These are phyloP conservation scores for Dalbergia cochinchinensis DNA, from an alignment of 306 rosid genomes.

Conservation along the genomic window DNA sequence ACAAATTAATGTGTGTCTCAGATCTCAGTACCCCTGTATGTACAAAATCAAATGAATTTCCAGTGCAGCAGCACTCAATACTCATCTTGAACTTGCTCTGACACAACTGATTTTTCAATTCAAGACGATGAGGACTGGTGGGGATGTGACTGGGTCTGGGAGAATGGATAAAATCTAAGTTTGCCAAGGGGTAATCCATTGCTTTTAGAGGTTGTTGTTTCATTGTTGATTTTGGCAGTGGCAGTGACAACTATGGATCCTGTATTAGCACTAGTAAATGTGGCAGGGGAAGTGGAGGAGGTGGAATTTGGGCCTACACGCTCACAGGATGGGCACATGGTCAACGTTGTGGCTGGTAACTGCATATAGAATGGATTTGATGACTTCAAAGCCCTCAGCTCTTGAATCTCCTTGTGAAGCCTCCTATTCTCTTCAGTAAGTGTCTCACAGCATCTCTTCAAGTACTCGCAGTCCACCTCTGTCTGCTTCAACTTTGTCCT, in stretches of 20 bases:
- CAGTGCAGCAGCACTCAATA: no score
- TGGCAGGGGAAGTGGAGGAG: slow-evolving; percentile 31
- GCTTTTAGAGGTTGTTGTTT: slow-evolving; percentile 31
- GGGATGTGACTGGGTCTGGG: slow-evolving; percentile 36
- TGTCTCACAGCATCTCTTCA: slow-evolving; percentile 77
- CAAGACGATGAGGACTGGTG: slow-evolving; percentile 59
- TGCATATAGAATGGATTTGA: slow-evolving; percentile 77
- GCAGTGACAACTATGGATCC: not conserved
- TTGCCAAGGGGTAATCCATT: slow-evolving; percentile 57
- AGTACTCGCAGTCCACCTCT: slow-evolving; percentile 77
- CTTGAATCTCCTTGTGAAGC: slow-evolving; percentile 80
- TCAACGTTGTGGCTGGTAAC: slow-evolving; percentile 82
- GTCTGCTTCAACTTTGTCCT: slow-evolving; percentile 85
- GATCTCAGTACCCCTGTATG: no score
- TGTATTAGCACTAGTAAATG: not conserved
- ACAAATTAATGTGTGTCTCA: no score
- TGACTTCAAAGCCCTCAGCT: slow-evolving; percentile 74
- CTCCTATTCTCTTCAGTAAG: slow-evolving; percentile 77
- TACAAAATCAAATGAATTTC: no score
- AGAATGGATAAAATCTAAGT: slow-evolving; percentile 60
- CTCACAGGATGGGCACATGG: slow-evolving; percentile 88
- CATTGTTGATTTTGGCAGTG: not conserved
- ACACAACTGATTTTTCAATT: not conserved
- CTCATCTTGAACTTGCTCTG: no score
- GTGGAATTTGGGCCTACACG: slow-evolving; percentile 61